Percentiles rank a stretch among this genome's conserved stretches.
phyloP scores from a whole-genome alignment of 805 yeast genomes.

The Osmozyma mogii region DNA sequence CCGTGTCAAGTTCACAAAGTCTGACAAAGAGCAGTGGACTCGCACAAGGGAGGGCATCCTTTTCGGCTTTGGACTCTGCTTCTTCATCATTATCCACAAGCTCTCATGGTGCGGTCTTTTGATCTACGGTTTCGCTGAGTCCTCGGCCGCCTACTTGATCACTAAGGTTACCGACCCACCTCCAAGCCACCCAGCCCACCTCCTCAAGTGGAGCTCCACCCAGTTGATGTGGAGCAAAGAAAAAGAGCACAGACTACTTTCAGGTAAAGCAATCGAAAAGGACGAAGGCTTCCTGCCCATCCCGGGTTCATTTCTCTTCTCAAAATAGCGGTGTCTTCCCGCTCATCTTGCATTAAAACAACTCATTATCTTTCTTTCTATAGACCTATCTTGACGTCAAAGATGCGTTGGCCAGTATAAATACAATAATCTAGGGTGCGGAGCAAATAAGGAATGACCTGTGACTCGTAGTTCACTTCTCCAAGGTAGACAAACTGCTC shows the following conservation, averaged over 20 bases:
- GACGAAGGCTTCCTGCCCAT: slow-evolving; percentile 19
- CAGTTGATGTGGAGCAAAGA: slow-evolving; percentile 27
- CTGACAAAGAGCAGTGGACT: slow-evolving; percentile 42
- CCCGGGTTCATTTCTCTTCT: slow-evolving; percentile 17
- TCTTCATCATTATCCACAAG: slow-evolving; percentile 31
- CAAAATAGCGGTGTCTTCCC: no score
- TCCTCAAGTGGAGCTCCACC: slow-evolving; percentile 23
- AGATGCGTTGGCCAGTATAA: slow-evolving; percentile 30
- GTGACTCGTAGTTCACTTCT: slow-evolving; percentile 3
- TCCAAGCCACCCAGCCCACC: slow-evolving; percentile 15
- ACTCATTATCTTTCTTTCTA: slow-evolving; percentile 3
- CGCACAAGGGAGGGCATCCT: slow-evolving; percentile 47
- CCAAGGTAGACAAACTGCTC: slow-evolving; percentile 21
- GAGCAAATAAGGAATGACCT: slow-evolving; percentile 10
- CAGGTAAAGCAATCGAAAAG: slow-evolving; percentile 13
- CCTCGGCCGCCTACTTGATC: slow-evolving; percentile 44
- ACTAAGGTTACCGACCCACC: slow-evolving; percentile 46
- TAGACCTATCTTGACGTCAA: slow-evolving; percentile 10
- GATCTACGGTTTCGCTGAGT: slow-evolving; percentile 45
- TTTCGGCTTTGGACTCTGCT: slow-evolving; percentile 47
- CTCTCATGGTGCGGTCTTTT: slow-evolving; percentile 41
- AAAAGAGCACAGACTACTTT: slow-evolving; percentile 11
- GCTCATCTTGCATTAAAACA: slow-evolving; percentile 1
- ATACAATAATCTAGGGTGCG: slow-evolving; percentile 24
- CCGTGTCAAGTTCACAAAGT: slow-evolving; percentile 34